Percentiles rank a stretch among this genome's conserved stretches.
Evolutionary conservation across 805 yeast species (phyloP).

Genomic region (Saturnispora mendoncae): DNA sequence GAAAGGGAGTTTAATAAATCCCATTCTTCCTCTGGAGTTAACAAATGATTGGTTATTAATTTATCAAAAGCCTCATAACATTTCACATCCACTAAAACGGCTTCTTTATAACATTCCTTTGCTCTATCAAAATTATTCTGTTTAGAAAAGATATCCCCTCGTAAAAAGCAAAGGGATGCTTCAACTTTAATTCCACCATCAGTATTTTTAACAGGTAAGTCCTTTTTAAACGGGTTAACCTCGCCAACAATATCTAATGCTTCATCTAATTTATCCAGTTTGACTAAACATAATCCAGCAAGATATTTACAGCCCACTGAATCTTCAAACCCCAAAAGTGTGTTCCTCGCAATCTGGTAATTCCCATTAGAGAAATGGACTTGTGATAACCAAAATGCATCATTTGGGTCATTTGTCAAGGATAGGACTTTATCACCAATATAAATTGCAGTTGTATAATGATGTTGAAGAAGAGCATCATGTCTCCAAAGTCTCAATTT

Average conservation of each 20-base stretch:
- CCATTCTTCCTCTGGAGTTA: conserved; percentile 86
- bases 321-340: conserved; percentile 50
- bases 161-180: conserved; percentile 73
- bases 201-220: conserved; percentile 32
- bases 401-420: conserved; percentile 79
- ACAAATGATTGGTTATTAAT: conserved; percentile 57
- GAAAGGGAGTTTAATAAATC: conserved; percentile 55
- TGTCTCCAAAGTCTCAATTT: conserved; percentile 85
- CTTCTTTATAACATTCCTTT: conserved; percentile 78
- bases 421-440: conserved; percentile 86
- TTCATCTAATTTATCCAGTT: conserved; percentile 74
- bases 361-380: conserved; percentile 71
- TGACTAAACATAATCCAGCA: conserved; percentile 64
- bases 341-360: conserved; percentile 67
- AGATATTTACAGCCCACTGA: conserved; percentile 74
- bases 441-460: conserved; percentile 79
- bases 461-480: conserved; percentile 88
- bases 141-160: conserved; percentile 77
- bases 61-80: conserved; percentile 90
- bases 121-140: conserved; percentile 82
- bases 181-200: conserved; percentile 86
- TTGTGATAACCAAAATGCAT: conserved; percentile 95
- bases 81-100: conserved; percentile 77
- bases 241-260: conserved; percentile 84
- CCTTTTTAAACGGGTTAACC: conserved; percentile 54